Evolutionary conservation across 352 stramenopile species (phyloP).

Genomic region (Aphanomyces astaci): DNA sequence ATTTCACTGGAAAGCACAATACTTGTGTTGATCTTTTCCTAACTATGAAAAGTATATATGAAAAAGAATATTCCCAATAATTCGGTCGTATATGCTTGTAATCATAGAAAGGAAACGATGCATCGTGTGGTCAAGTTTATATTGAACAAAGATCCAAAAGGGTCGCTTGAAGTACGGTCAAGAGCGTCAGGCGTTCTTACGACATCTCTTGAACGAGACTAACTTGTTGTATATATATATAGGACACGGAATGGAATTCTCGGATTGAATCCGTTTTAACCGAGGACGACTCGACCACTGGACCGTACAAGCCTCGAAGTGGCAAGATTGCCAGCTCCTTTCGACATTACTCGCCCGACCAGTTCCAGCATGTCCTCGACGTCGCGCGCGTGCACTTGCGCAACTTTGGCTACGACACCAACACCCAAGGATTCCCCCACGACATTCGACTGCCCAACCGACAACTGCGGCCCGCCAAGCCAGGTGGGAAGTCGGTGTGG

Average conservation of each 20-base stretch:
- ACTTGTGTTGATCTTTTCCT: no score
- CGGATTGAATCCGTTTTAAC: conserved; percentile 58
- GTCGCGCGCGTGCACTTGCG: conserved; percentile 65
- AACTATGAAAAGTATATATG: no score
- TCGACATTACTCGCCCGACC: conserved; percentile 68
- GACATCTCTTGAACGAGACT: conserved; percentile 44
- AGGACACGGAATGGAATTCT: conserved; percentile 54
- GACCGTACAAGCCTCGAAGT: conserved; percentile 74
- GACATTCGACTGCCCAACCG: conserved; percentile 62
- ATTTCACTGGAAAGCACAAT: no score
- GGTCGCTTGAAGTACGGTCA: conserved; percentile 3
- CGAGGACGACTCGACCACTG: conserved; percentile 35
- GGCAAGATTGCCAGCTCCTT: conserved; percentile 82
- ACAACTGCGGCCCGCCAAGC: conserved; percentile 68
- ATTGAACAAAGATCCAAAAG: conserved; percentile 30
- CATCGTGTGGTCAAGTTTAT: conserved; percentile 78
- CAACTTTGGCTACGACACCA: conserved; percentile 80
- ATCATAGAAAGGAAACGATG: conserved; percentile 63
- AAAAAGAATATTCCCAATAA: no score
- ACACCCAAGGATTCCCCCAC: conserved; percentile 67
- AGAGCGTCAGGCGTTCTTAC: conserved; percentile 1
- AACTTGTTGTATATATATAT: no score
- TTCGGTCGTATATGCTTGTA: no score
- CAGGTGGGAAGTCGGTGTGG: conserved; percentile 36
- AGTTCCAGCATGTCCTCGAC: conserved; percentile 78